Conservation (phyloP, 2,329 filamentous ascomycete genomes). For the Coleophoma crateriformis region DNA sequence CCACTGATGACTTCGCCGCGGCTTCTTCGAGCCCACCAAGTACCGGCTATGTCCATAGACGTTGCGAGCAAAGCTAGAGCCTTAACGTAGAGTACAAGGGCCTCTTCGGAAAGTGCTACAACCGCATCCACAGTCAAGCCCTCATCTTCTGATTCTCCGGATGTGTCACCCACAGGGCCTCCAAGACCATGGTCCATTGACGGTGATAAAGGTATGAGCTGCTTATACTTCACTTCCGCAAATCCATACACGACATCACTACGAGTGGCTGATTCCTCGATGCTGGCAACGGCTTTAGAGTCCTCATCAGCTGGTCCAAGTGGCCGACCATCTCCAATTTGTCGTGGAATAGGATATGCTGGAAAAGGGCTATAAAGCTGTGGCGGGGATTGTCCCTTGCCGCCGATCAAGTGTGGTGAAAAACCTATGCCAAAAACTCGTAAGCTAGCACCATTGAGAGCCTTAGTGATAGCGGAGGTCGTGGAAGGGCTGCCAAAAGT, state of each 20-base stretch:
- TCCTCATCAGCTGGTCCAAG: conserved; percentile 70
- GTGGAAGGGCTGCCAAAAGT: conserved; percentile 72
- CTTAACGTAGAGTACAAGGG: conserved; percentile 93
- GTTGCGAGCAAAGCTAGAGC: conserved; percentile 83
- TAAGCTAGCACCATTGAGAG: conserved; percentile 84
- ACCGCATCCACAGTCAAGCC: conserved; percentile 82
- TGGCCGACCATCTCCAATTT: conserved; percentile 62
- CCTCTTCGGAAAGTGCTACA: conserved; percentile 86
- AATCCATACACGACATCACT: conserved; percentile 97
- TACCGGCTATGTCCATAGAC: conserved; percentile 89
- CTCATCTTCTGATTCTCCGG: conserved; percentile 58
- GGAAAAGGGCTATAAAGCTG: conserved; percentile 78
- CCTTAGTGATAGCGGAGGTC: conserved; percentile 89
- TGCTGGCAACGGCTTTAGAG: conserved; percentile 66
- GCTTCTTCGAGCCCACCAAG: conserved; percentile 83
- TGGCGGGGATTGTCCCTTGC: conserved; percentile 66
- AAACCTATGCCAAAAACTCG: conserved; percentile 68
- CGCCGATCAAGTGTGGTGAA: conserved; percentile 50
- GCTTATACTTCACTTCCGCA: conserved; percentile 97
- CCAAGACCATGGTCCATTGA: conserved; percentile 68
- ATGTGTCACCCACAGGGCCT: conserved; percentile 49
- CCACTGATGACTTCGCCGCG: conserved; percentile 51
- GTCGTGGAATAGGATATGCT: conserved; percentile 69
- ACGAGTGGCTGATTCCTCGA: conserved; percentile 87
- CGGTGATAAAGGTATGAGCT: conserved; percentile 84